Evolutionary conservation across 805 yeast genomes (phyloP).

Genomic region (Metschnikowia picachoensis): DNA sequence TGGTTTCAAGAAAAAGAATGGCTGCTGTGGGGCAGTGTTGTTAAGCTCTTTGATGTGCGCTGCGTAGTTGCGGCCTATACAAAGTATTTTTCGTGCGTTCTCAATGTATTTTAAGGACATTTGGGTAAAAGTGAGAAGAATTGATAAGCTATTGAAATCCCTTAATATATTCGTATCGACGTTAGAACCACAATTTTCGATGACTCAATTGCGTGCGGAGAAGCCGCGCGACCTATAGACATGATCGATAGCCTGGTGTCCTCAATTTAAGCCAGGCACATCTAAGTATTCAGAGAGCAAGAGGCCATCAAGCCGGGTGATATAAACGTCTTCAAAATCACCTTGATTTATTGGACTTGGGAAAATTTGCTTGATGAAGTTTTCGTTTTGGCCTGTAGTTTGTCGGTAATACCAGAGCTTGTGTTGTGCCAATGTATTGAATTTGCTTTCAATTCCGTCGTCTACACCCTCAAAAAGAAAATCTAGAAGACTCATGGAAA

Average conservation of each 20-base stretch:
- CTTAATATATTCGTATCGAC: no score
- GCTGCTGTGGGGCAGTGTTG: conserved; percentile 76
- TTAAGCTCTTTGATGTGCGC: conserved; percentile 91
- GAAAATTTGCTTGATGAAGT: no score
- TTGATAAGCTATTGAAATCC: background rate
- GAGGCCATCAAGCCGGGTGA: no score
- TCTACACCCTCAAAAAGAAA: conserved; percentile 75
- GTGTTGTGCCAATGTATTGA: conserved; percentile 80
- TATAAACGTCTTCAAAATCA: no score
- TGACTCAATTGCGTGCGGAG: background rate
- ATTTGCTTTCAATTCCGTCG: conserved; percentile 91
- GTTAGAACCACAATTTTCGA: background rate
- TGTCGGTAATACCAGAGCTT: conserved; percentile 56
- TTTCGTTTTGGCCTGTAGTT: no score
- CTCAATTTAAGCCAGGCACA: no score
- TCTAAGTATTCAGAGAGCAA: no score
- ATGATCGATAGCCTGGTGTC: no score
- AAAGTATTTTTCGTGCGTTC: conserved; percentile 72
- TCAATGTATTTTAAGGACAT: conserved; percentile 47
- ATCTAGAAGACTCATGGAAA: conserved; percentile 96
- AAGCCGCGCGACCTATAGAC: background rate
- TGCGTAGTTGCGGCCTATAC: conserved; percentile 97
- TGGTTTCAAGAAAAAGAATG: conserved; percentile 93
- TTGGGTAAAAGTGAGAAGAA: background rate
- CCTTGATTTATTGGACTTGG: no score